Evolutionary conservation across 1,139 yeast genomes (phyloP).

Genomic region (Lodderomyces parapsilosis): DNA sequence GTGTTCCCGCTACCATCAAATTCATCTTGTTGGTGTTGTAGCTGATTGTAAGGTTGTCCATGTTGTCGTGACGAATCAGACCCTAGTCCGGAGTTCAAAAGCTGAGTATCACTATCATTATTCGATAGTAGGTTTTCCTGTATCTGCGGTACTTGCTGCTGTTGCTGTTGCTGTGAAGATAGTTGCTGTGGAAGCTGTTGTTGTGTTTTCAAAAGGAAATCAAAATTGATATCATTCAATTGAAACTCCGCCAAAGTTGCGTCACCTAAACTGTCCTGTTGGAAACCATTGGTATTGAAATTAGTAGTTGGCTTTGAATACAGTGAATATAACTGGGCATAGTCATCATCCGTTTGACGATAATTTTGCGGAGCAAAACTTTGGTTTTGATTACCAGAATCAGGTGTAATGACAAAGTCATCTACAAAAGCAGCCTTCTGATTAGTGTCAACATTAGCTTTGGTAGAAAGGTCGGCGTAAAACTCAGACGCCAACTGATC

Average conservation of each 20-base stretch:
- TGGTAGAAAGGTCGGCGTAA: slow-evolving; percentile 3
- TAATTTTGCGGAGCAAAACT: neutral
- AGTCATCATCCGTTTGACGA: slow-evolving; percentile 4
- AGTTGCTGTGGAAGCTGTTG: slow-evolving; percentile 5
- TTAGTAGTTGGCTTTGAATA: neutral
- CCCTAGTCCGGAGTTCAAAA: neutral
- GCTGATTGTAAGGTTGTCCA: slow-evolving; percentile 5
- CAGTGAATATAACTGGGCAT: slow-evolving; percentile 8
- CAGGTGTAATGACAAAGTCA: slow-evolving; percentile 6
- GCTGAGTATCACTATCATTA: neutral
- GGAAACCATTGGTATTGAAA: neutral
- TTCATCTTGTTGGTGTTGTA: slow-evolving; percentile 4
- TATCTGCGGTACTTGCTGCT: neutral
- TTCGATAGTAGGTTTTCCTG: slow-evolving; percentile 1
- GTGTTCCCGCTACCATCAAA: neutral
- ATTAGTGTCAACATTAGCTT: neutral
- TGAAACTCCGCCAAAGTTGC: slow-evolving; percentile 8
- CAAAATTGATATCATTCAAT: slow-evolving; percentile 11
- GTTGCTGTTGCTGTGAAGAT: slow-evolving; percentile 8
- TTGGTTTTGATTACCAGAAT: slow-evolving; percentile 1
- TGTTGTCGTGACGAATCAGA: neutral
- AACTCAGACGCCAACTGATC: slow-evolving; percentile 11
- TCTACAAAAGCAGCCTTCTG: neutral
- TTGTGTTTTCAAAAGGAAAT: slow-evolving; percentile 7
- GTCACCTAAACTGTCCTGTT: neutral